Conservation (phyloP, 2,329 filamentous ascomycete species). For the Fusarium acutatum region DNA sequence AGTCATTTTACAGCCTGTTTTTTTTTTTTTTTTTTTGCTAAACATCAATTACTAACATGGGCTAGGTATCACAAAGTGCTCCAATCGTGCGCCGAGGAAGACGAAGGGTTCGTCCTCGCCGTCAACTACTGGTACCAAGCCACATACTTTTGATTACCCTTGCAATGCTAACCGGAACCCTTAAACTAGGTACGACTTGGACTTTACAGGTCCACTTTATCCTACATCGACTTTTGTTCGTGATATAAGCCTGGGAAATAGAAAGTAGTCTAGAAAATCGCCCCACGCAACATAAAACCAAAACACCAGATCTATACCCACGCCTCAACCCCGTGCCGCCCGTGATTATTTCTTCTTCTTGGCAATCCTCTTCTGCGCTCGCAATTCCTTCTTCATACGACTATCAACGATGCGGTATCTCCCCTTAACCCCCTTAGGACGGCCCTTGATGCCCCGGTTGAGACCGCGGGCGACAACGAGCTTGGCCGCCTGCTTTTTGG, state of each 20-base stretch:
- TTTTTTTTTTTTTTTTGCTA: no score
- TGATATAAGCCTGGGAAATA: constrained; percentile 41
- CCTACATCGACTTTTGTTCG: constrained; percentile 66
- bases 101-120: constrained; percentile 78
- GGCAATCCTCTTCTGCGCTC: constrained; percentile 79
- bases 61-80: constrained; percentile 81
- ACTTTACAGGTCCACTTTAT: constrained; percentile 75
- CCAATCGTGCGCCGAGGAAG: constrained; percentile 72
- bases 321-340: neutral
- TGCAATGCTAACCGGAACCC: constrained; percentile 1
- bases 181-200: constrained; percentile 77
- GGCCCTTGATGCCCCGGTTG: constrained; percentile 85
- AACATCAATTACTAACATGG: neutral
- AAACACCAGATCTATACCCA: constrained; percentile 20
- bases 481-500: constrained; percentile 80
- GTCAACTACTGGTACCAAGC: constrained; percentile 79
- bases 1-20: constrained; percentile 30
- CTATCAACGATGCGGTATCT: constrained; percentile 97
- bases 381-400: constrained; percentile 94
- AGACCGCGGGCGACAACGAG: constrained; percentile 87
- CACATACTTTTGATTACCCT: neutral
- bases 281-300: constrained; percentile 17
- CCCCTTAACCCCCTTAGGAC: constrained; percentile 92
- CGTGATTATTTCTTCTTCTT: constrained; percentile 70
- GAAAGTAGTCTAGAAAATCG: neutral